Conservation (phyloP, 441 rosid genomes). For the Eruca vesicaria region DNA sequence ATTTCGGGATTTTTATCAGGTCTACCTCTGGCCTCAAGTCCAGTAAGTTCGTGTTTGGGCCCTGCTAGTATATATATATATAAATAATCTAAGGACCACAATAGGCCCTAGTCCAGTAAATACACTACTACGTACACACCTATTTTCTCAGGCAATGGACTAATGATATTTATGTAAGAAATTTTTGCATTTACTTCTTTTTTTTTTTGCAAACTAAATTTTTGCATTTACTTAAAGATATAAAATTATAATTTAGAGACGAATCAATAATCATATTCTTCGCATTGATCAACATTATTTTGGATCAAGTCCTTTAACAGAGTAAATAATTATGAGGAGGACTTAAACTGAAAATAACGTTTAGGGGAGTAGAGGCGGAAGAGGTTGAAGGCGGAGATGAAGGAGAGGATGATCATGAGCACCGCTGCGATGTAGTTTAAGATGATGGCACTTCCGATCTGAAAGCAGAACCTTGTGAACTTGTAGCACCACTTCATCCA, state of each 20-base stretch:
- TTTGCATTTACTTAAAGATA: background rate
- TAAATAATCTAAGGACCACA: background rate
- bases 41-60: background rate
- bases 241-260: background rate
- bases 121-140: background rate
- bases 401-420: constrained; percentile 42
- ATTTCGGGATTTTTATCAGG: background rate
- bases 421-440: constrained; percentile 39
- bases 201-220: no score
- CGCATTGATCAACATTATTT: constrained; percentile 6
- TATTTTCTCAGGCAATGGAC: background rate
- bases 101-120: background rate
- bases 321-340: constrained; percentile 7
- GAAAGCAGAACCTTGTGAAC: constrained; percentile 65
- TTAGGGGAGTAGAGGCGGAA: constrained; percentile 63
- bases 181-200: background rate
- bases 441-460: constrained; percentile 50
- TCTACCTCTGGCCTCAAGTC: background rate
- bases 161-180: background rate
- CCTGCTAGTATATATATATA: background rate
- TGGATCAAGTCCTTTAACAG: background rate
- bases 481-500: constrained; percentile 76
- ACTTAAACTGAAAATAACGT: constrained; percentile 42
- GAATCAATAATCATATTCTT: background rate
- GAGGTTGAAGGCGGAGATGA: constrained; percentile 61